Evolutionary conservation across 1,284 basidiomycete genomes (phyloP), one percentile per base, ranked within the genome.

Genomic region (Tranzscheliella williamsii): DNA sequence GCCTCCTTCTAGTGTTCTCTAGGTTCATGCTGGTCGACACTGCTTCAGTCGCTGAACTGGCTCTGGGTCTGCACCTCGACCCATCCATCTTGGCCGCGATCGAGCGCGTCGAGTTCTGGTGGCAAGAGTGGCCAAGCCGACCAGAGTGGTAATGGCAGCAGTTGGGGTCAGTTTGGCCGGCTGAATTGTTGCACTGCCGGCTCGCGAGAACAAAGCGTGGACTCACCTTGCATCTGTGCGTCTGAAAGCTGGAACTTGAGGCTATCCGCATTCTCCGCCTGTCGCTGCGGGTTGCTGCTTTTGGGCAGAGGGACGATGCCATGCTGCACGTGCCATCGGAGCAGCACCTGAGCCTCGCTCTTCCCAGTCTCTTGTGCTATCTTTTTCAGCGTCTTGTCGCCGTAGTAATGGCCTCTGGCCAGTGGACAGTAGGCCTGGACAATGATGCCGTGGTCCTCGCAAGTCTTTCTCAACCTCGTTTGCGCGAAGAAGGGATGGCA

Each of bases 391-490:
- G 71, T 60, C 22, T 40, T 22, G 11, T 53, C 43, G 16, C 61
- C 48, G n/a, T 56, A 52, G 27, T 65, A 86, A 67, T 85, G 83
- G 6, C 86, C 85, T 12, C 87, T 88, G 7, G 90, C 90, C 22
- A 91, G 83, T 4, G 91, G 91, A 9, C 87, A 90, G 79, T 91
- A 92, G 1, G 89, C 89, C 77, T 90, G 83, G 0, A 87, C 81
- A 22, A 85, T 78, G 67, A 93, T 91, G 21, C 81, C 81, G 73
- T 89, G 85, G 24, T 81, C 80, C 67, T 84, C 82, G 72, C 88
- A 83, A 79, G 85, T 91, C n/a, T 80, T 78, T 47, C 87, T 68
- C 37, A 91, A 83, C 45, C 85, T 82, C 78, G 86, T 86, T 72
- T 91, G 60, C 9, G 58, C 68, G 31, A 60, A 56, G 48, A 63